Evolutionary conservation across 345 rosid genomes (phyloP), one percentile per base, ranked within the genome.

Genomic region (Dipteronia dyeriana): DNA sequence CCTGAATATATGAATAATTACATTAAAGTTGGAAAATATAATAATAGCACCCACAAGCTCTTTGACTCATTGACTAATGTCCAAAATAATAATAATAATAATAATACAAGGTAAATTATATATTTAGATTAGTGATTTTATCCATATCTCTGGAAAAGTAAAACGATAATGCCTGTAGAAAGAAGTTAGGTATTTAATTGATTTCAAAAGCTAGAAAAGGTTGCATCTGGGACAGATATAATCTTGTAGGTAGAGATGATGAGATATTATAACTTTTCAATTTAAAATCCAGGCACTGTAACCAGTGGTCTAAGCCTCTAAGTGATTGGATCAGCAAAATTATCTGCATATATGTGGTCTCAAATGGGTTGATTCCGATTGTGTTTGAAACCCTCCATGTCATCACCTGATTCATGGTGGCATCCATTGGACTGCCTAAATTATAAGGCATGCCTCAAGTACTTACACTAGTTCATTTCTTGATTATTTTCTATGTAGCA

Each of bases 401-500:
- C 20, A 17, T 17, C 54, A 23, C 20, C 31, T 20, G 22, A 54
- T 54, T 14, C 57, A 13, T 56, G 22, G 9, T 26, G 25, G 39
- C 64, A 39, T 51, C 31, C 16, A 63, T 22, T 66, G 45, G 54
- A 26, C 71, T 34, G 14, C n/a, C 71, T 54, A 14, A 53, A 34
- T 29, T 53, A 38, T 76, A 43, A 14, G 69, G 45, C 75, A 75
- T 75, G 68, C 60, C 68, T 75, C 20, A 41, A 10, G 54, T 76
- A 26, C 62, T 73, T 75, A 56, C n/a, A n/a, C n/a, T n/a, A 22
- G 54, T 22, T 73, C 43, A 70, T 26, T 66, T 51, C 39, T 63
- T 70, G 9, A 68, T 84, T 70, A 70, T 70, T 68, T 57, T 22
- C 70, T 76, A 45, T n/a, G n/a, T n/a, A n/a, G n/a, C n/a, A n/a